Percentiles rank a stretch among this genome's conserved stretches.
These are phyloP conservation scores for Trametes pubescens DNA, from an alignment of 1,284 basidiomycete species.

Conservation along the genomic window DNA sequence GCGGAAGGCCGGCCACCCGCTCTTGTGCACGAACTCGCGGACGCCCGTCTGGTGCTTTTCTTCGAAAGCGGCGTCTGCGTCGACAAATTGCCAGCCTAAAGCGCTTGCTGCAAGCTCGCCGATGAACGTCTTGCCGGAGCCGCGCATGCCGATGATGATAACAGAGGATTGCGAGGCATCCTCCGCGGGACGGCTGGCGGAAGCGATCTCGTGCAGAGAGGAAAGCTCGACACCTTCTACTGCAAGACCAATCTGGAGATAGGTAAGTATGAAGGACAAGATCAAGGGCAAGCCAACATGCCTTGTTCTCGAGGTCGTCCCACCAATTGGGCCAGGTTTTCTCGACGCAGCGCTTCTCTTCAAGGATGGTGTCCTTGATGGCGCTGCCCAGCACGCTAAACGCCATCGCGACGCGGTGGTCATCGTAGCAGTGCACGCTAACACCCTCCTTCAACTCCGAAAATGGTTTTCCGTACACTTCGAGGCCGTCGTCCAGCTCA, in stretches of 20 bases:
- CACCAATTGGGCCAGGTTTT: slow-evolving; percentile 99
- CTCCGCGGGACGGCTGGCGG: slow-evolving; percentile 49
- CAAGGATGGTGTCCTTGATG: slow-evolving; percentile 80
- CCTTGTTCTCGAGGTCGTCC: slow-evolving; percentile 97
- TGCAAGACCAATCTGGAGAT: slow-evolving; percentile 82
- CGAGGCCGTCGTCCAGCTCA: slow-evolving; percentile 94
- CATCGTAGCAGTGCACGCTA: slow-evolving; percentile 95
- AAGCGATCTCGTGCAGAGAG: slow-evolving; percentile 51
- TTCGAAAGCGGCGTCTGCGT: slow-evolving; percentile 89
- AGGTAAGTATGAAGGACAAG: slow-evolving; percentile 7
- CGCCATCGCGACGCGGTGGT: slow-evolving; percentile 99
- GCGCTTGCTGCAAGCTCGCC: slow-evolving; percentile 81
- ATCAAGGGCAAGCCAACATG: slow-evolving; percentile 40
- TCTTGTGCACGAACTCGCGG: slow-evolving; percentile 78
- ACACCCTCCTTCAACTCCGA: slow-evolving; percentile 70
- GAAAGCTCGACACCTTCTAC: slow-evolving; percentile 86
- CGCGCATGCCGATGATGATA: slow-evolving; percentile 95
- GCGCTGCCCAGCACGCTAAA: slow-evolving; percentile 90
- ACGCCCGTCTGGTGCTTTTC: slow-evolving; percentile 70
- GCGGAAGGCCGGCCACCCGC: slow-evolving; percentile 86
- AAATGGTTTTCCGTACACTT: slow-evolving; percentile 84
- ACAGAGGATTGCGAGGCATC: slow-evolving; percentile 69
- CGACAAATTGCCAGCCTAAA: slow-evolving; percentile 83
- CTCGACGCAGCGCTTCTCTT: slow-evolving; percentile 98
- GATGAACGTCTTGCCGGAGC: slow-evolving; percentile 94